phyloP scores from a whole-genome alignment of 495 filamentous ascomycete genomes.

The Aspergillus cristatus region DNA sequence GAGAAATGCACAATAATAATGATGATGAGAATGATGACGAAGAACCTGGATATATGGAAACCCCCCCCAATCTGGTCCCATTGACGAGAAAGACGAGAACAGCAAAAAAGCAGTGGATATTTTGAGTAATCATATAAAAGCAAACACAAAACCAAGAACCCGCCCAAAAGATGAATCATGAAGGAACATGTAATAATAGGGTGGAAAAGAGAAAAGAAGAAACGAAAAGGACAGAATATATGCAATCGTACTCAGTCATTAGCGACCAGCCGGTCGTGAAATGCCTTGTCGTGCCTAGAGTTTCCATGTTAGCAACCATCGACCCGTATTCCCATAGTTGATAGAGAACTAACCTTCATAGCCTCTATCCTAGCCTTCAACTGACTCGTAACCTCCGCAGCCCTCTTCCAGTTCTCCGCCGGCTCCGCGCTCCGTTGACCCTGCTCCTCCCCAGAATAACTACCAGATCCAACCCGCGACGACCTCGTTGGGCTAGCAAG shows the following conservation, averaged over 20 bases:
- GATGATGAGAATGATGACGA: not conserved
- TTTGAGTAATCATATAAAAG: too few relatives aligned
- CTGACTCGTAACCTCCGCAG: conserved; percentile 97
- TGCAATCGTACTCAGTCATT: conserved; percentile 33
- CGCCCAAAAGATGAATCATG: conserved; percentile 3
- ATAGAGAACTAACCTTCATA: conserved; percentile 53
- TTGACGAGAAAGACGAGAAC: too few relatives aligned
- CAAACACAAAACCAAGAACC: conserved; percentile 1
- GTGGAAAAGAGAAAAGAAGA: conserved; percentile 10
- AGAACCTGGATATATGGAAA: not conserved
- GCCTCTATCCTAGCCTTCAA: conserved; percentile 93
- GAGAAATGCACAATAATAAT: conserved; percentile 4
- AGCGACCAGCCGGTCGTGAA: conserved; percentile 25
- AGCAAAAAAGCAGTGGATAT: not conserved
- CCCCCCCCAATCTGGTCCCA: too few relatives aligned
- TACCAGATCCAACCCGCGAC: conserved; percentile 25
- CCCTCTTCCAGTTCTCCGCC: conserved; percentile 93
- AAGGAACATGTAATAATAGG: conserved; percentile 7
- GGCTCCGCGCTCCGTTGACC: conserved; percentile 35
- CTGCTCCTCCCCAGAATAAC: conserved; percentile 29
- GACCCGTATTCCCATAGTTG: too few relatives aligned
- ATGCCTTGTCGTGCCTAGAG: conserved; percentile 35
- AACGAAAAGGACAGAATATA: conserved; percentile 9
- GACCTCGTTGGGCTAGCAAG: conserved; percentile 49
- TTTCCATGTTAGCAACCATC: conserved; percentile 2